Evolutionary conservation across 2,329 filamentous ascomycete genomes (phyloP), one percentile per base, ranked within the genome.

Genomic region (Plenodomus lindquistii): DNA sequence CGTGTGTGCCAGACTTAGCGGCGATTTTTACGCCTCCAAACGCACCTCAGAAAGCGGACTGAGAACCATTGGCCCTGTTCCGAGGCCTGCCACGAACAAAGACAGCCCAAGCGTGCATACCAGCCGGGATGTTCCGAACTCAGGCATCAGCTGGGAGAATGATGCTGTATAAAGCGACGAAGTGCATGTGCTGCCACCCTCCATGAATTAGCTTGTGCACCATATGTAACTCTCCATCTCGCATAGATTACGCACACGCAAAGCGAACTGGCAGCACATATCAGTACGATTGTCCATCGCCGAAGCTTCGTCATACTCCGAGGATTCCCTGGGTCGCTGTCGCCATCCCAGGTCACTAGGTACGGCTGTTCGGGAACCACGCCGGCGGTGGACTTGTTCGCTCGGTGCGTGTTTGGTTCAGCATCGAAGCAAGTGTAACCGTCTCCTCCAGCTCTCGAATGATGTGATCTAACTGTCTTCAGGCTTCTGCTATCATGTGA

Each of bases 141-240:
- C 88, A 20, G 78, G 74, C 54, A 86, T 84, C 73, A 96, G 84
- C 71, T 94, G 88, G 16, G 64, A 67, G 70, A 96, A 97, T 0
- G 89, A 94, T 11, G 84, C 84, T 0, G 91, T 93, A 72, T 97
- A 96, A 61, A 96, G 85, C n/a, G 91, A 94, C 40, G 88, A 92
- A 1, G 89, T 84, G 67, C 87, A 91, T 8, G 91, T 96, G 44
- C 88, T 91, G 61, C 43, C 27, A 21, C 21, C 15, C 52, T 46
- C 9, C 20, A 39, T 18, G 11, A 22, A 27, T 59, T 38, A 59
- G 55, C 22, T 22, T 13, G 19, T 39, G 39, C 18, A 42, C 29
- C 3, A 31, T 7, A 15, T 31, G 11, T 34, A 15, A 20, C 21
- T 36, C n/a, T 31, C 27, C 6, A 31, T 15, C 27, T 31, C 4